These are phyloP conservation scores for Pilatotrama ljubarskyi DNA, from an alignment of 768 basidiomycete genomes.

Conservation along the genomic window DNA sequence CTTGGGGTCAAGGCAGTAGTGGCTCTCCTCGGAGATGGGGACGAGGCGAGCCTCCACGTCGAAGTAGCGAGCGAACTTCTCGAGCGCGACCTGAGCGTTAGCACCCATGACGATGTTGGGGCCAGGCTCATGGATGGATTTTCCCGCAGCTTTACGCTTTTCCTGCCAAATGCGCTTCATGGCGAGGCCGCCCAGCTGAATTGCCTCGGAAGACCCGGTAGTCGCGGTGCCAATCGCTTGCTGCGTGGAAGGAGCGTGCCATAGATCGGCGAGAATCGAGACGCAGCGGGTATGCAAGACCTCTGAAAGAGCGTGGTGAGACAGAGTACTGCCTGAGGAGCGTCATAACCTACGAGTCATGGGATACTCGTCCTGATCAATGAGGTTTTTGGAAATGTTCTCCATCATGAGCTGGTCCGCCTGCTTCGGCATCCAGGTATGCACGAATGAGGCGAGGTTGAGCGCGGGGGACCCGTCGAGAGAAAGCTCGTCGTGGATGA, in stretches of 20 bases:
- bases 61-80: slow-evolving; percentile 70
- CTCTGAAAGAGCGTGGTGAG: slow-evolving; percentile 26
- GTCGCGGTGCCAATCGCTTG: slow-evolving; percentile 69
- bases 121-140: slow-evolving; percentile 64
- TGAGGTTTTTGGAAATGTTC: slow-evolving; percentile 67
- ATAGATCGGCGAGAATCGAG: slow-evolving; percentile 64
- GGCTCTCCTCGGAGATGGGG: slow-evolving; percentile 63
- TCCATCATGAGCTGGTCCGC: slow-evolving; percentile 60
- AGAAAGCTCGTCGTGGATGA: slow-evolving; percentile 63
- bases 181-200: slow-evolving; percentile 70
- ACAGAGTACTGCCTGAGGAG: not conserved
- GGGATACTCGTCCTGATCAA: slow-evolving; percentile 72
- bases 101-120: slow-evolving; percentile 68
- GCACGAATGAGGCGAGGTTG: slow-evolving; percentile 68
- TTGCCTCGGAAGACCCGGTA: slow-evolving; percentile 70
- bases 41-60: slow-evolving; percentile 67
- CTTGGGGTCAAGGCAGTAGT: slow-evolving; percentile 76
- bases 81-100: slow-evolving; percentile 69
- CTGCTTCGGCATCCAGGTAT: slow-evolving; percentile 60
- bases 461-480: slow-evolving; percentile 57
- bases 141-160: slow-evolving; percentile 62
- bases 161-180: slow-evolving; percentile 74
- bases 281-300: slow-evolving; percentile 47
- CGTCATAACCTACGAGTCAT: slow-evolving; percentile 42
- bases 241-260: slow-evolving; percentile 58